Percentiles rank a stretch among this genome's conserved stretches.
phyloP scores from a whole-genome alignment of 345 rosid genomes.

The Eucalyptus polybractea region DNA sequence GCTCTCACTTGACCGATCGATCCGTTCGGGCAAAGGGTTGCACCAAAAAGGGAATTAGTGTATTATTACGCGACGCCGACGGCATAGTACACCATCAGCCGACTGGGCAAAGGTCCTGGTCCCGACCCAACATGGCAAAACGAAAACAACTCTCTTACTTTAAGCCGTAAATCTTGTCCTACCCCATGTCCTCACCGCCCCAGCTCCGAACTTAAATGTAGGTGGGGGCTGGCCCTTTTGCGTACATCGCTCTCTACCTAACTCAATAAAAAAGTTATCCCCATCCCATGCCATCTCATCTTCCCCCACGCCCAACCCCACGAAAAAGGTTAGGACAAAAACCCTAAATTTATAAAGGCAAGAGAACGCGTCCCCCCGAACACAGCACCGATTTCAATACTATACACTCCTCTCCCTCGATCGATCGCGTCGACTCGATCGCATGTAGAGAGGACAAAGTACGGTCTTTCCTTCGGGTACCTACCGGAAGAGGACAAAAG shows the following conservation, averaged over 20 bases:
- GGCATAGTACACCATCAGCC: background rate
- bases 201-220: background rate
- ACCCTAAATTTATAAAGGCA: background rate
- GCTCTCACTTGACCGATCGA: background rate
- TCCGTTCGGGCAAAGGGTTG: background rate
- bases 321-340: background rate
- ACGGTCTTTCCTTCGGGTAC: background rate
- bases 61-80: background rate
- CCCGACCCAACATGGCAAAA: background rate
- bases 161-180: background rate
- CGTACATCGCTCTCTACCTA: background rate
- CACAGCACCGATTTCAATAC: background rate
- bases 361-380: background rate
- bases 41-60: background rate
- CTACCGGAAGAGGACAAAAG: background rate
- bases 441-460: background rate
- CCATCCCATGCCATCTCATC: background rate
- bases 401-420: background rate
- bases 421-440: background rate
- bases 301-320: background rate
- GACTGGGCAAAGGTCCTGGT: background rate
- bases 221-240: background rate
- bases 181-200: background rate
- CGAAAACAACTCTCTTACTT: background rate
- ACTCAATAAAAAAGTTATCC: background rate